phyloP scores from a whole-genome alignment of 169 alveolate species.

The Plasmodium coatneyi region DNA sequence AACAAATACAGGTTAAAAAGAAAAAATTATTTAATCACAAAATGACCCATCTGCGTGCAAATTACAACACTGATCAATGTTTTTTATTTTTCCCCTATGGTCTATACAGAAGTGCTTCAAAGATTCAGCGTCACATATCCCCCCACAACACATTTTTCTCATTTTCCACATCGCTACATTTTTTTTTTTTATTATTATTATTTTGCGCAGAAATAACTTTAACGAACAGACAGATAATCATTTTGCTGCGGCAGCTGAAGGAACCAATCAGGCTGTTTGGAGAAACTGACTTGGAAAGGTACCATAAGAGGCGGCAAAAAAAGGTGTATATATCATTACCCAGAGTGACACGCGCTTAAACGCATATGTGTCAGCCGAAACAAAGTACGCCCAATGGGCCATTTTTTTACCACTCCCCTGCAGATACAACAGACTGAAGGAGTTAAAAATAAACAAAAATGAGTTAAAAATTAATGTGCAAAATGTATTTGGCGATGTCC shows the following conservation, averaged over 20 bases:
- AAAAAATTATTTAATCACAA: neutral
- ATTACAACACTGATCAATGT: neutral
- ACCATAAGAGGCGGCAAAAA: neutral
- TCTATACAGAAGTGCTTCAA: neutral
- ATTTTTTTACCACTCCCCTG: neutral
- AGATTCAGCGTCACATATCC: neutral
- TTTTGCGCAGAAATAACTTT: constrained; percentile 34
- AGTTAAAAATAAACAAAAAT: constrained; percentile 67
- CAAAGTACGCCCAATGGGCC: neutral
- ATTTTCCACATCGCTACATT: neutral
- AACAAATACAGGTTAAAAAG: constrained; percentile 37
- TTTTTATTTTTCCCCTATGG: neutral
- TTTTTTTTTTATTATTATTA: neutral
- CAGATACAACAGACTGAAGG: constrained; percentile 66
- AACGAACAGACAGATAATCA: constrained; percentile 77
- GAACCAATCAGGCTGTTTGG: constrained; percentile 89
- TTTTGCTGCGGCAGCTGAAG: constrained; percentile 81
- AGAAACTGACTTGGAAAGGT: constrained; percentile 87
- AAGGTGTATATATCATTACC: constrained; percentile 3
- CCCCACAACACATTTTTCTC: neutral
- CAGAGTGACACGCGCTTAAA: neutral
- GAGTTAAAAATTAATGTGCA: constrained; percentile 64
- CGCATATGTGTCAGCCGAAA: neutral
- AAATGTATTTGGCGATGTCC: constrained; percentile 70
- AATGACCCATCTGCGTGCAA: neutral